phyloP scores from a whole-genome alignment of 2,329 filamentous ascomycete species.

The Neonectria punicea region DNA sequence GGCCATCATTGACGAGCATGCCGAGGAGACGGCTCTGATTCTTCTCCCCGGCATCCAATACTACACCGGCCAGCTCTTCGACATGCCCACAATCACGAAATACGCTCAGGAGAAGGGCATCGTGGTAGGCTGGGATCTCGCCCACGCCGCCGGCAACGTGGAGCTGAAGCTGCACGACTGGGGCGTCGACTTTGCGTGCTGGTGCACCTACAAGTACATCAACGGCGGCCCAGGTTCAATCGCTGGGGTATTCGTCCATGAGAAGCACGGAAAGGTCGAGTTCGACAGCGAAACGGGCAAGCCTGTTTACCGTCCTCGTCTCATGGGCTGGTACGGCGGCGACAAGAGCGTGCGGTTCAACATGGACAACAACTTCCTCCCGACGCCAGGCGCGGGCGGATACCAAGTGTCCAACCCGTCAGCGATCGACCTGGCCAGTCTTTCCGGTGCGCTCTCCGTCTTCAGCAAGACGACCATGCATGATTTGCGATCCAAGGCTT shows the following conservation, averaged over 20 bases:
- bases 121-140: slow-evolving; percentile 86
- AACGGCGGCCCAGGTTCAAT: slow-evolving; percentile 87
- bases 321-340: slow-evolving; percentile 89
- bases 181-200: slow-evolving; percentile 90
- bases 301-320: slow-evolving; percentile 67
- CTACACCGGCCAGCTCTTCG: slow-evolving; percentile 89
- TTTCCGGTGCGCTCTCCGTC: slow-evolving; percentile 77
- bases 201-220: slow-evolving; percentile 96
- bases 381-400: slow-evolving; percentile 80
- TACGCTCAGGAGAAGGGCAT: slow-evolving; percentile 79
- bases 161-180: slow-evolving; percentile 84
- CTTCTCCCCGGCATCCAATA: slow-evolving; percentile 91
- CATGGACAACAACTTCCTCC: slow-evolving; percentile 85
- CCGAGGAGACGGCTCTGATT: slow-evolving; percentile 76
- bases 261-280: slow-evolving; percentile 71
- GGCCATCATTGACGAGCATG: slow-evolving; percentile 78
- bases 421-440: slow-evolving; percentile 79
- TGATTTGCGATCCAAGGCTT: slow-evolving; percentile 74
- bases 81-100: slow-evolving; percentile 82
- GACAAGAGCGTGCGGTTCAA: slow-evolving; percentile 80
- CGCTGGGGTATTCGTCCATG: slow-evolving; percentile 83
- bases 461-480: slow-evolving; percentile 78
- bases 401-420: slow-evolving; percentile 89
- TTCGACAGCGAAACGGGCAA: slow-evolving; percentile 48
- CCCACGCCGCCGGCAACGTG: slow-evolving; percentile 88